These are phyloP conservation scores for Pseudocercospora cruenta DNA, from an alignment of 2,329 filamentous ascomycete species.

Conservation along the genomic window DNA sequence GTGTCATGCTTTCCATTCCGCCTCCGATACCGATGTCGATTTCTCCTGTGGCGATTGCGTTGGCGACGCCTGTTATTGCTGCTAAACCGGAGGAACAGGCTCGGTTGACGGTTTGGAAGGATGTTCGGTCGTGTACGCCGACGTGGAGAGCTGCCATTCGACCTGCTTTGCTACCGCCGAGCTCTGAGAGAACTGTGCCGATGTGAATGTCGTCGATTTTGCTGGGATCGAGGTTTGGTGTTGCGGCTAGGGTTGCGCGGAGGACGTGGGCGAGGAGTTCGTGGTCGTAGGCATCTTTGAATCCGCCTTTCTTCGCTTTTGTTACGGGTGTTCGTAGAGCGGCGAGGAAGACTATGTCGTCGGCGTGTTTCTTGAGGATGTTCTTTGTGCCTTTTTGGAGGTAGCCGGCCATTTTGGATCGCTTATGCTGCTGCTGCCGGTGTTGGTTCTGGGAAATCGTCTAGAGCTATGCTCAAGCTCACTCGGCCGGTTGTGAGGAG, in stretches of 20 bases:
- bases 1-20: conserved; percentile 95
- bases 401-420: not conserved
- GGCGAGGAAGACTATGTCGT: conserved; percentile 86
- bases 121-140: conserved; percentile 71
- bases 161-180: conserved; percentile 86
- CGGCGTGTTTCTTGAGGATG: conserved; percentile 76
- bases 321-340: conserved; percentile 88
- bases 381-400: conserved; percentile 66
- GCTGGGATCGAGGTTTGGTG: conserved; percentile 71
- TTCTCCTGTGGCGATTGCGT: conserved; percentile 73
- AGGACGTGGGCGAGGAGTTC: conserved; percentile 74
- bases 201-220: conserved; percentile 80
- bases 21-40: conserved; percentile 78
- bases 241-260: conserved; percentile 70
- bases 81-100: conserved; percentile 81
- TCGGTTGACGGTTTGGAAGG: conserved; percentile 85
- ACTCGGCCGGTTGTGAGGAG: conserved; percentile 5
- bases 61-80: conserved; percentile 73
- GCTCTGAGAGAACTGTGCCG: conserved; percentile 86
- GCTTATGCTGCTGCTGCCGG: not conserved
- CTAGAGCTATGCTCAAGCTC: conserved; percentile 12
- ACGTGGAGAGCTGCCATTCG: conserved; percentile 89
- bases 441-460: not conserved
- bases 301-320: conserved; percentile 77
- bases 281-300: conserved; percentile 89